phyloP scores from a whole-genome alignment of 75 land plant genomes.

The Gnetum montanum region DNA sequence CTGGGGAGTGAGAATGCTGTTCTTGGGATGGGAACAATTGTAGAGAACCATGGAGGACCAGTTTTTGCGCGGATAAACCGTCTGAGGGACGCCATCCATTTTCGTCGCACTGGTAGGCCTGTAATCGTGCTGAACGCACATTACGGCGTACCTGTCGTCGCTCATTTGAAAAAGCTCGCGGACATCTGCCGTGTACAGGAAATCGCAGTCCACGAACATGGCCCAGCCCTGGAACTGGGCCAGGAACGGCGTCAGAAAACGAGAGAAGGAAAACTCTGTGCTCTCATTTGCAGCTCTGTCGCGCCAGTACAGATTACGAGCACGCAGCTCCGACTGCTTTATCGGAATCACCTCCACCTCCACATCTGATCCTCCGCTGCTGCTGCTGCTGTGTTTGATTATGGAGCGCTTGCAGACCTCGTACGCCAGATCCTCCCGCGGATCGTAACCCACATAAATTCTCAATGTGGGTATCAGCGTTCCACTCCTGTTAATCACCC shows the following conservation, averaged over 20 bases:
- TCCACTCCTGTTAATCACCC: constrained; percentile 1
- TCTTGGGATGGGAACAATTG: constrained; percentile 70
- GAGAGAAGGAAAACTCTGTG: constrained; percentile 81
- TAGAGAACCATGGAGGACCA: constrained; percentile 86
- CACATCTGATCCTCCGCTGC: no score
- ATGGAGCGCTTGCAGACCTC: constrained; percentile 70
- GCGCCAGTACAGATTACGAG: constrained; percentile 45
- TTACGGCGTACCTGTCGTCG: constrained; percentile 58
- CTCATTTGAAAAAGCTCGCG: constrained; percentile 38
- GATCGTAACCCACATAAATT: constrained; percentile 70
- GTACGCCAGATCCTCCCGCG: constrained; percentile 67
- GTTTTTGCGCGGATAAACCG: constrained; percentile 62
- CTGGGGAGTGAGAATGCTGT: constrained; percentile 40
- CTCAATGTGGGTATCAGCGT: constrained; percentile 10
- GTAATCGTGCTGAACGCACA: constrained; percentile 80
- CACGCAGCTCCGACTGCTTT: constrained; percentile 41
- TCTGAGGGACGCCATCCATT: constrained; percentile 72
- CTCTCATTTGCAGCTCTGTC: constrained; percentile 46
- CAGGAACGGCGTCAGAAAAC: constrained; percentile 69
- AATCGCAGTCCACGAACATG: constrained; percentile 82
- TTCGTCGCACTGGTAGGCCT: constrained; percentile 51
- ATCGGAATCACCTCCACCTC: constrained; percentile 63
- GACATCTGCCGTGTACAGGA: constrained; percentile 49
- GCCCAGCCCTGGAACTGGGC: constrained; percentile 79
- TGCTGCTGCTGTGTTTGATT: constrained; percentile 48